phyloP scores from a whole-genome alignment of 768 basidiomycete genomes.

The Scleroderma citrinum region DNA sequence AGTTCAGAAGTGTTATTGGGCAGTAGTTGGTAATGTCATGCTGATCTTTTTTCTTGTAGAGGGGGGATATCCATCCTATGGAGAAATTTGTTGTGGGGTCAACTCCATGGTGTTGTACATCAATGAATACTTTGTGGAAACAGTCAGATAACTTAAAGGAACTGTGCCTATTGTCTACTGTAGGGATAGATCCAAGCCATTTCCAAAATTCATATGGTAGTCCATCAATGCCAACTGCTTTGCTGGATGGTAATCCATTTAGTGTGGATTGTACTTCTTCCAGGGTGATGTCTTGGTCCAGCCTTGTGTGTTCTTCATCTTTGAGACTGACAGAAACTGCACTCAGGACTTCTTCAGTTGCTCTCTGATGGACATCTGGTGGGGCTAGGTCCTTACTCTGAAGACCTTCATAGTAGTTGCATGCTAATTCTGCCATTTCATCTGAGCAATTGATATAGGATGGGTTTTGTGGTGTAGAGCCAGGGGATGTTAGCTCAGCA shows the following conservation, averaged over 20 bases:
- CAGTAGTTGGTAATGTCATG: constrained; percentile 30
- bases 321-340: not conserved
- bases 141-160: not conserved
- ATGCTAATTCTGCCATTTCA: constrained; percentile 29
- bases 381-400: constrained; percentile 12
- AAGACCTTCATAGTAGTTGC: constrained; percentile 9
- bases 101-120: constrained; percentile 26
- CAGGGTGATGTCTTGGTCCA: not conserved
- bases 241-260: constrained; percentile 6
- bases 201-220: constrained; percentile 28
- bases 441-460: not conserved
- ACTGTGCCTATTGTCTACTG: too few species aligned
- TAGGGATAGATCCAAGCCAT: not conserved
- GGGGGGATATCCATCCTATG: constrained; percentile 30
- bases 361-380: not conserved
- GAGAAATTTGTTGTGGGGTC: constrained; percentile 13
- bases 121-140: constrained; percentile 1
- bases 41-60: constrained; percentile 37
- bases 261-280: constrained; percentile 14
- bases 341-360: not conserved
- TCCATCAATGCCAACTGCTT: constrained; percentile 22
- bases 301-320: not conserved
- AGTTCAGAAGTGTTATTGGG: constrained; percentile 33
- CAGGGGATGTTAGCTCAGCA: constrained; percentile 1
- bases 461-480: not conserved